phyloP scores from a whole-genome alignment of 441 rosid species.

The Gossypium schwendimanii region DNA sequence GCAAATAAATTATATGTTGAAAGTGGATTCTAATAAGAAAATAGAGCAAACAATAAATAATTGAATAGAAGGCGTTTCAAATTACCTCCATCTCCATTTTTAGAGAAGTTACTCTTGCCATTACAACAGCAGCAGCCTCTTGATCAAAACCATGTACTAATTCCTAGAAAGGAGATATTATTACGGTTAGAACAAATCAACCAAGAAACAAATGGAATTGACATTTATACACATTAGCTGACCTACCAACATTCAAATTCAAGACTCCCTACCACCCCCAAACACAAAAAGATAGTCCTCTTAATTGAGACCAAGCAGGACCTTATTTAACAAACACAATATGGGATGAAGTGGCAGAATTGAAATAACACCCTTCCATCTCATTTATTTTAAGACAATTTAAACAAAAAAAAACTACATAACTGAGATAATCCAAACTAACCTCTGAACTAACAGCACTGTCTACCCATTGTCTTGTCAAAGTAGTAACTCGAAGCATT shows the following conservation, averaged over 20 bases:
- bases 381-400: not conserved
- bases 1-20: not conserved
- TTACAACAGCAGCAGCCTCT: conserved; percentile 93
- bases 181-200: conserved; percentile 5
- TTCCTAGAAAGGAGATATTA: conserved; percentile 49
- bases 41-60: not conserved
- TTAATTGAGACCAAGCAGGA: not conserved
- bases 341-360: not conserved
- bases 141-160: conserved; percentile 91
- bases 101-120: conserved; percentile 80
- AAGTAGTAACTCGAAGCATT: conserved; percentile 75
- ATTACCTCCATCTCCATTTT: conserved; percentile 95
- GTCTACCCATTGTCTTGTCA: conserved; percentile 82
- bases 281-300: not conserved
- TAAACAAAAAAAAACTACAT: not conserved
- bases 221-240: not conserved
- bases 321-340: not conserved
- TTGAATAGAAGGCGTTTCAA: not conserved
- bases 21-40: not conserved
- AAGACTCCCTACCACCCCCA: not conserved
- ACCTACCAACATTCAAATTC: not conserved
- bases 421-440: conserved; percentile 7
- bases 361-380: not conserved
- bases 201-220: not conserved
- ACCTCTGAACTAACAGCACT: conserved; percentile 88